A percentile compares a stretch with the other conserved stretches of the same genome.
phyloP scores from a whole-genome alignment of 1,284 basidiomycete genomes.

The Lentinus polychrous region DNA sequence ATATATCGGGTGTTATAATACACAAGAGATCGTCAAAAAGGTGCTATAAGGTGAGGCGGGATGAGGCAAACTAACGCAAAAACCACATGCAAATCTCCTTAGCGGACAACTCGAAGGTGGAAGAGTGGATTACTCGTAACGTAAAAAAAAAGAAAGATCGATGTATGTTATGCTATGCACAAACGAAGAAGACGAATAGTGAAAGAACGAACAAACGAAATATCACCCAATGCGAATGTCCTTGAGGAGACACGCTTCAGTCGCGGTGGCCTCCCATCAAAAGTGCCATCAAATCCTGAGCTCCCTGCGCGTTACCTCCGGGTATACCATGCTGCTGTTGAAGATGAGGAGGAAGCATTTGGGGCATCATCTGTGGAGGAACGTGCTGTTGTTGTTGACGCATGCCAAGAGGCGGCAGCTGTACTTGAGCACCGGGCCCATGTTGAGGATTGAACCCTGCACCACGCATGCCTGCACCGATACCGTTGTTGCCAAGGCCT shows the following conservation, averaged over 20 bases:
- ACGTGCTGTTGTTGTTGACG: slow-evolving; percentile 36
- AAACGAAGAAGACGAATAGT: neutral
- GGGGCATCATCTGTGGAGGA: slow-evolving; percentile 48
- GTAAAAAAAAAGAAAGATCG: too few species aligned
- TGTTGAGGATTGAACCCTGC: slow-evolving; percentile 35
- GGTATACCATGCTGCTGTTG: slow-evolving; percentile 47
- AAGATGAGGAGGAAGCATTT: slow-evolving; percentile 50
- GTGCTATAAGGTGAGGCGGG: too few species aligned
- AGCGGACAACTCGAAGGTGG: too few species aligned
- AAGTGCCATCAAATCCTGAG: slow-evolving; percentile 72
- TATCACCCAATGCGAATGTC: neutral
- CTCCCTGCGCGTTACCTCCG: slow-evolving; percentile 43
- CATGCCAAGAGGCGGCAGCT: slow-evolving; percentile 28
- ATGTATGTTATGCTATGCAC: too few species aligned
- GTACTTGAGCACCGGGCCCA: slow-evolving; percentile 35
- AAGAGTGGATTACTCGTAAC: too few species aligned
- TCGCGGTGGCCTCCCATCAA: slow-evolving; percentile 69
- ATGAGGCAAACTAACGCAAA: too few species aligned
- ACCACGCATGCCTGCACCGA: slow-evolving; percentile 27
- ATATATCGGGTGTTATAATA: too few species aligned
- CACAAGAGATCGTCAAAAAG: too few species aligned
- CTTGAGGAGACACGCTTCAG: neutral
- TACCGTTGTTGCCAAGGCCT: slow-evolving; percentile 22
- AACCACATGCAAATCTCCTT: too few species aligned
- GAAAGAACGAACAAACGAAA: neutral